Evolutionary conservation across 352 stramenopile species (phyloP), one percentile per base, ranked within the genome.

Genomic region (Stephanocyclus meneghinianus): DNA sequence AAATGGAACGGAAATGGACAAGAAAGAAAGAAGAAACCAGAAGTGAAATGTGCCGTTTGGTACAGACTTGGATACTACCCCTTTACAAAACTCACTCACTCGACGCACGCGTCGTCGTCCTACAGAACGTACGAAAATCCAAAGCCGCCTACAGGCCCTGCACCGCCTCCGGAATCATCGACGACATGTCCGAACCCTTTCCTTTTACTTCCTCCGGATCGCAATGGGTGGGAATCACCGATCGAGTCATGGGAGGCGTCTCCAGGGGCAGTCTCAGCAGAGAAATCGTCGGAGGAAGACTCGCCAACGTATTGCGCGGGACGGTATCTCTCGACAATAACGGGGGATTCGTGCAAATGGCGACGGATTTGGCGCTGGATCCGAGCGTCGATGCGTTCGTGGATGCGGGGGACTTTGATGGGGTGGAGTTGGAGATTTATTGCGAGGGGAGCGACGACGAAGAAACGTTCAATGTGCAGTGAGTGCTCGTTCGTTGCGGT

Each of bases 301-400:
- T 51, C 7, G 63, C 69, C 10, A 92, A 91, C 79, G 85, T 92
- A 15, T 59, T 92, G 9, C 48, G 65, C 15, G 87, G 83, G 2
- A 69, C 81, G 18, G 80, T 91, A 15, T 87, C 79, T 11, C 26
- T 86, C 2, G 57, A 81, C 10, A 88, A 91, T 50, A 82, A 89
- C 74, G 85, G 83, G 4, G 87, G 85, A 21, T 92, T 92, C 71
- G 70, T 92, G 45, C 87, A 92, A 78, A 91, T 92, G 85, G 85
- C 80, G 9, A 89, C 81, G 2, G 80, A 90, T 83, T 60, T 92
- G 53, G 66, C 78, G 9, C 61, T 81, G 18, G 80, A 92, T 78
- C 78, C 74, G 9, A 40, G 51, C 32, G 59, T 72, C 21, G 65
- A 67, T 40, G 21, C 62, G n/a, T 80, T 77, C 47, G 87, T 92